A percentile compares a stretch with the other conserved stretches of the same genome.
These are phyloP conservation scores for Xanthoconium stramineum DNA, from an alignment of 768 basidiomycete species.

Conservation along the genomic window DNA sequence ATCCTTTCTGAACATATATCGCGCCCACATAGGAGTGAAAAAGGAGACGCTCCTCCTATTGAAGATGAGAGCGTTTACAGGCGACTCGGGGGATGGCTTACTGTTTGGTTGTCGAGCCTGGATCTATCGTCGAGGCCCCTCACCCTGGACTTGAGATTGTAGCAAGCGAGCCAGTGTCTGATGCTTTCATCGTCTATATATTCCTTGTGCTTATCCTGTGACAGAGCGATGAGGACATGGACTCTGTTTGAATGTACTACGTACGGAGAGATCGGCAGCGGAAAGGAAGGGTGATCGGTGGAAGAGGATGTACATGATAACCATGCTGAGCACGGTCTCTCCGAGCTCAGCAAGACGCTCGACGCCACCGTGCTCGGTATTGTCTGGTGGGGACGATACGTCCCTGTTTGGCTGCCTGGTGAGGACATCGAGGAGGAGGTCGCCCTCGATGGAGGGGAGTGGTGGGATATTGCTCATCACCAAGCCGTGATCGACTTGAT, in stretches of 20 bases:
- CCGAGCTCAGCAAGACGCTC: constrained; percentile 62
- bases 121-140: constrained; percentile 41
- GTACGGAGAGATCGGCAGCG: constrained; percentile 43
- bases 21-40: constrained; percentile 67
- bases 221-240: not conserved
- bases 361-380: constrained; percentile 51
- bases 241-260: constrained; percentile 7
- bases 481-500: constrained; percentile 11
- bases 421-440: constrained; percentile 57
- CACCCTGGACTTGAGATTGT: constrained; percentile 52
- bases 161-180: constrained; percentile 47
- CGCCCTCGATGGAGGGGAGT: constrained; percentile 55
- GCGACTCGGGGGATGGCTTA: constrained; percentile 10
- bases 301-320: constrained; percentile 50
- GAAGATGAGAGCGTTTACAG: constrained; percentile 3
- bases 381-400: constrained; percentile 32
- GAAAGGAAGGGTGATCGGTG: constrained; percentile 41
- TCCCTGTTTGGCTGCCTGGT: constrained; percentile 44
- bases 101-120: constrained; percentile 36
- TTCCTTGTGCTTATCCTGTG: constrained; percentile 24
- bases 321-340: constrained; percentile 46
- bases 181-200: constrained; percentile 40
- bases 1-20: constrained; percentile 57
- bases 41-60: constrained; percentile 53
- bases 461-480: constrained; percentile 38